Percentiles rank a stretch among this genome's conserved stretches.
phyloP scores from a whole-genome alignment of 2,329 filamentous ascomycete genomes.

The Pseudocercospora macadamiae region DNA sequence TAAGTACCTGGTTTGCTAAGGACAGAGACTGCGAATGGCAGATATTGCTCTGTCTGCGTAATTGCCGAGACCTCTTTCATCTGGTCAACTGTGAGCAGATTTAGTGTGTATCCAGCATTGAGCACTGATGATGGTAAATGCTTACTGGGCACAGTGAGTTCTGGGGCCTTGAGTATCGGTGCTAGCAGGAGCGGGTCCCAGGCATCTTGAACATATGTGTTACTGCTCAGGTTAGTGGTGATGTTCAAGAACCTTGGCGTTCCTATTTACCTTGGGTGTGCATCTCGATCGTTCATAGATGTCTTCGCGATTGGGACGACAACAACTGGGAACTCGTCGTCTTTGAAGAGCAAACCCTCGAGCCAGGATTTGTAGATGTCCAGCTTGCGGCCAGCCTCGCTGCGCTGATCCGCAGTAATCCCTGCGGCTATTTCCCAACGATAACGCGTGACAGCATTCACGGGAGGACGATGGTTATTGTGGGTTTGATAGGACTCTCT shows the following conservation, averaged over 20 bases:
- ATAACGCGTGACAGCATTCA: constrained; percentile 1
- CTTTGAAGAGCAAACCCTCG: neutral
- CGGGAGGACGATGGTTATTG: neutral
- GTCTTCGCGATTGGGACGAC: constrained; percentile 1
- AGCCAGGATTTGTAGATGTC: constrained; percentile 10
- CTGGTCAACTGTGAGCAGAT: too few relatives aligned
- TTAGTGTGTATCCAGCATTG: too few relatives aligned
- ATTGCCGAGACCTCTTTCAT: too few relatives aligned
- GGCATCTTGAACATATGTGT: neutral
- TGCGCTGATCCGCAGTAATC: neutral
- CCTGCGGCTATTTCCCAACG: constrained; percentile 1
- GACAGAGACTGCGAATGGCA: too few relatives aligned
- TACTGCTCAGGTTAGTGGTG: too few relatives aligned
- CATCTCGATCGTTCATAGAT: constrained; percentile 6
- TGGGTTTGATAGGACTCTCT: neutral
- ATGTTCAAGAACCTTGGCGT: too few relatives aligned
- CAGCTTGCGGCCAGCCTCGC: neutral
- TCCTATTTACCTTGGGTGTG: neutral
- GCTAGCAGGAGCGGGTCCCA: constrained; percentile 12
- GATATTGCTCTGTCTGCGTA: too few relatives aligned
- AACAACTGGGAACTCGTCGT: neutral
- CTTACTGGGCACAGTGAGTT: constrained; percentile 13
- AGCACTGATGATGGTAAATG: too few relatives aligned
- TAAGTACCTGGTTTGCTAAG: too few relatives aligned
- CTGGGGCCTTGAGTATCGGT: constrained; percentile 10